Evolutionary conservation across 2,329 filamentous ascomycete species (phyloP).

Genomic region (Drechmeria coniospora): DNA sequence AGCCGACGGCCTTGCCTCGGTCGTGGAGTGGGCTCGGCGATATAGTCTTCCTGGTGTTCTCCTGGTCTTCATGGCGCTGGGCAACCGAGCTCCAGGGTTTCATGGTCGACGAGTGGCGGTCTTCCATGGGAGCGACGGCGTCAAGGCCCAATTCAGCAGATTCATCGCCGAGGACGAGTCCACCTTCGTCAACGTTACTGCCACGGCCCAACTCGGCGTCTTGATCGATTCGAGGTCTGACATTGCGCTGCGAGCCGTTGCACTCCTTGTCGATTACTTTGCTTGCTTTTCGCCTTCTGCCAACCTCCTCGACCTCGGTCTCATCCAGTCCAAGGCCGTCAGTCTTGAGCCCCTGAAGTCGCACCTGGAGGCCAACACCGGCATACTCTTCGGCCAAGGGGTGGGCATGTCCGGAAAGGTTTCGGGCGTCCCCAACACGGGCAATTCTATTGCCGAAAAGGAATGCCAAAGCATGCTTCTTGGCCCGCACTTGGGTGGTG

Average conservation of each 20-base stretch:
- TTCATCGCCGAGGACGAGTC: conserved; percentile 21
- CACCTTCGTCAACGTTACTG: conserved; percentile 11
- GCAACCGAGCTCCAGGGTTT: conserved; percentile 38
- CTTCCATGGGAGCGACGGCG: conserved; percentile 47
- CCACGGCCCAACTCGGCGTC: conserved; percentile 14
- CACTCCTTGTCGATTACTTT: conserved; percentile 28
- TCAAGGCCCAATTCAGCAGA: conserved; percentile 53
- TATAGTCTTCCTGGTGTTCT: conserved; percentile 19
- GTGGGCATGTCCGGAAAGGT: conserved; percentile 17
- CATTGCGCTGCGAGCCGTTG: conserved; percentile 20
- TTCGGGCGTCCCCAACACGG: conserved; percentile 11
- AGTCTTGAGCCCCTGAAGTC: conserved; percentile 11
- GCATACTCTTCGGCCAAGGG: conserved; percentile 29
- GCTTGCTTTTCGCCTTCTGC: conserved; percentile 24
- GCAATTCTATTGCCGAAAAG: conserved; percentile 21
- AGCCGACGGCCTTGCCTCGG: conserved; percentile 19
- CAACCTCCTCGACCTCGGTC: conserved; percentile 5
- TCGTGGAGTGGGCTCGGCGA: conserved; percentile 22
- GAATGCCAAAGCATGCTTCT: conserved; percentile 16
- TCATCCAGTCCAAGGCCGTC: conserved; percentile 7
- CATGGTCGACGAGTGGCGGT: conserved; percentile 41
- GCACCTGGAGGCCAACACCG: conserved; percentile 25
- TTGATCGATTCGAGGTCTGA: conserved; percentile 19
- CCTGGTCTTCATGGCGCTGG: conserved; percentile 21
- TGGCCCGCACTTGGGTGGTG: conserved; percentile 21